These are phyloP conservation scores for Crataegus laevigata DNA, from an alignment of 306 rosid genomes.

Conservation along the genomic window DNA sequence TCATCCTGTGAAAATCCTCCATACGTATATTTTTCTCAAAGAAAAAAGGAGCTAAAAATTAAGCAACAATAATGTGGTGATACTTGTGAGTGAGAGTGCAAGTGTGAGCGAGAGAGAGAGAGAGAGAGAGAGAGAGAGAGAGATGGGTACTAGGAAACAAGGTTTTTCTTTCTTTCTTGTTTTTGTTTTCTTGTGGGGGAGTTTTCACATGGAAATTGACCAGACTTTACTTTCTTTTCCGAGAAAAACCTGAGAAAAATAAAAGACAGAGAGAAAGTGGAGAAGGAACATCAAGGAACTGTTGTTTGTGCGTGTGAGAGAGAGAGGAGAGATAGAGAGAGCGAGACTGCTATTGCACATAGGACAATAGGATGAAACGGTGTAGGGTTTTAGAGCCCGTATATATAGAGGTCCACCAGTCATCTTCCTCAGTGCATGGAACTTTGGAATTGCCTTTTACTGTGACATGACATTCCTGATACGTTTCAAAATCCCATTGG, in stretches of 20 bases:
- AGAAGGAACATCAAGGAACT: not conserved
- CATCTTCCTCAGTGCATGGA: not conserved
- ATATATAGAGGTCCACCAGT: not conserved
- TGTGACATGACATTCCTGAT: conserved; percentile 12
- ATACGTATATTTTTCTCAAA: not conserved
- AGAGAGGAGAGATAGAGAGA: too few species aligned
- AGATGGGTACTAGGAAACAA: not conserved
- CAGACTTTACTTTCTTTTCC: conserved; percentile 11
- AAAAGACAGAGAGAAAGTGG: not conserved
- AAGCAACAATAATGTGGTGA: not conserved
- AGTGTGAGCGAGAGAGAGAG: not conserved
- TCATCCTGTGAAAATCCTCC: conserved; percentile 15
- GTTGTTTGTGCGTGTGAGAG: not conserved
- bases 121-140: not conserved
- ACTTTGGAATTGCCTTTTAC: not conserved
- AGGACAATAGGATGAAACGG: not conserved
- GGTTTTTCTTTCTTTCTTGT: not conserved
- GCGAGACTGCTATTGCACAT: not conserved
- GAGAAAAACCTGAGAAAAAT: conserved; percentile 8
- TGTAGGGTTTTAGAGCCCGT: not conserved
- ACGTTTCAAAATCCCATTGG: conserved; percentile 5
- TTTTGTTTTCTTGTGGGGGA: not conserved
- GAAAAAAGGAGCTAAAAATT: not conserved
- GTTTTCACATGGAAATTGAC: not conserved
- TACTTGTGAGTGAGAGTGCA: not conserved